Evolutionary conservation across 2,329 filamentous ascomycete genomes (phyloP), one percentile per base, ranked within the genome.

Genomic region (Rhynchosporium agropyri): DNA sequence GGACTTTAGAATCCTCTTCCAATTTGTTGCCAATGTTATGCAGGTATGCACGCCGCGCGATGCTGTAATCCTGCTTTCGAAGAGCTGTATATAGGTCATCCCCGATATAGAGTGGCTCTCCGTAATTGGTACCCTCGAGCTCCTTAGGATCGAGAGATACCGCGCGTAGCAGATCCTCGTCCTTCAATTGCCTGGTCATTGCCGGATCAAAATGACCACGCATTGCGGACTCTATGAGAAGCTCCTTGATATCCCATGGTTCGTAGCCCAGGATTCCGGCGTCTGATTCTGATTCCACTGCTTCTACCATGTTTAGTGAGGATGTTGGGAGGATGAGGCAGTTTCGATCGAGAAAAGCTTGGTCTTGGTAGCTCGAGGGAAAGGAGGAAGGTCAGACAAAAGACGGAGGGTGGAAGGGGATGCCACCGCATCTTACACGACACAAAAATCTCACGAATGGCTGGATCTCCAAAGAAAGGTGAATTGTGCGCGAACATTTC

Each of bases 211-310:
- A 13, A 15, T 26, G 10, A 5, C n/a, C 33, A 8, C 49, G 45
- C 55, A 59, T 48, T 7, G 49, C 26, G 31, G 13, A 60, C 28
- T 63, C 61, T 10, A 63, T 60, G 4, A 51, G 31, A 13, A 63
- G 50, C 51, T 63, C 61, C 28, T 63, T 63, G 31, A 63, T 13
- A 13, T 60, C 58, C n/a, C 40, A 60, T 3, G 58, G 28, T 20
- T 46, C n/a, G 40, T 51, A 43, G 36, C 43, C 26, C n/a, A 12
- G 20, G 4, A 3, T 20, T 20, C 20, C 20, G 20, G 20, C 9
- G 9, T n/a, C 49, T 12, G 5, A 5, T 6, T 51, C 12, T 33
- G 13, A 45, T 12, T 33, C 28, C 40, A 4, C 29, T 33, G 42
- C 33, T 31, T 54, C 51, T 15, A 36, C 28, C 51, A 54, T 54